phyloP scores from a whole-genome alignment of 768 basidiomycete species.

The Lepiota subincarnata region DNA sequence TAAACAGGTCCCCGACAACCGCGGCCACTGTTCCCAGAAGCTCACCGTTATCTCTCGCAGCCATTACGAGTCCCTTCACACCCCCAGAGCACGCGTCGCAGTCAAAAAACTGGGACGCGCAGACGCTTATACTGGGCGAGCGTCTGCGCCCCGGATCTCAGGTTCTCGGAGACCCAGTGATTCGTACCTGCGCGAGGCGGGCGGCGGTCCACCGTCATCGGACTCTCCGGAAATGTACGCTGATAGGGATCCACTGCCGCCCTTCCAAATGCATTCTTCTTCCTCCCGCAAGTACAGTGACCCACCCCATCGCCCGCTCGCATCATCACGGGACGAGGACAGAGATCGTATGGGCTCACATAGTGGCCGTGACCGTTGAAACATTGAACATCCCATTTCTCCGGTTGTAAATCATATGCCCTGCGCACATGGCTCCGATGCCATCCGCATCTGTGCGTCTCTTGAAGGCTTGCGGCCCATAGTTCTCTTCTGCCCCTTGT shows the following conservation, averaged over 20 bases:
- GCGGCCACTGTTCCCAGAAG: slow-evolving; percentile 21
- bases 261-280: slow-evolving; percentile 28
- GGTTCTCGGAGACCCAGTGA: slow-evolving; percentile 38
- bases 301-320: slow-evolving; percentile 4
- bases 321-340: slow-evolving; percentile 30
- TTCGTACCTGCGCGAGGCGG: slow-evolving; percentile 22
- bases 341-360: slow-evolving; percentile 26
- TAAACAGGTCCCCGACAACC: slow-evolving; percentile 17
- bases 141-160: slow-evolving; percentile 62
- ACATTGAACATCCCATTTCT: slow-evolving; percentile 4
- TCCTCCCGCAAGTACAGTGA: slow-evolving; percentile 23
- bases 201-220: slow-evolving; percentile 1
- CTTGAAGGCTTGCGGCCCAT: neutral
- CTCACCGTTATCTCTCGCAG: slow-evolving; percentile 35
- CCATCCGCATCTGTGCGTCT: neutral
- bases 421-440: slow-evolving; percentile 10
- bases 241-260: slow-evolving; percentile 21
- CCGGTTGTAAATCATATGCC: slow-evolving; percentile 16
- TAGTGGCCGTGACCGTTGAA: slow-evolving; percentile 20
- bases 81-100: slow-evolving; percentile 20
- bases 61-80: slow-evolving; percentile 38
- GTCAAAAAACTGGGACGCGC: slow-evolving; percentile 79
- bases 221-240: slow-evolving; percentile 23
- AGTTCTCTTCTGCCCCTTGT: slow-evolving; percentile 4
- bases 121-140: slow-evolving; percentile 74